Conservation (phyloP, 768 basidiomycete species). For the Kwoniella botswanensis region DNA sequence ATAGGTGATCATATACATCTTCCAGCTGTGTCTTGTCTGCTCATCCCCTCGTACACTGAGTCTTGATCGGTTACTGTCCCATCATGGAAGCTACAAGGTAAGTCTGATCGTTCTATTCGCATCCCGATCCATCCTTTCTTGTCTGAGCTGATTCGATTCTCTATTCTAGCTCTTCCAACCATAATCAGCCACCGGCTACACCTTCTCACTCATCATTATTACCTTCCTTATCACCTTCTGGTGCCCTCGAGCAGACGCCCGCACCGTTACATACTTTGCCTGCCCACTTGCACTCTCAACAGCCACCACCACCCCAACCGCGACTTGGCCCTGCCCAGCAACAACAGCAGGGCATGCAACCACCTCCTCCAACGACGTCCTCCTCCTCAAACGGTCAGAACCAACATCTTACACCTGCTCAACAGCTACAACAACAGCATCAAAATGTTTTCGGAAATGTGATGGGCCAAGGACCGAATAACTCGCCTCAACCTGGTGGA, state of each 20-base stretch:
- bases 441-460: conserved; percentile 36
- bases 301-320: conserved; percentile 28
- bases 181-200: conserved; percentile 27
- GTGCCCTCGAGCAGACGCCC: conserved; percentile 28
- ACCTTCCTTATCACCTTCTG: conserved; percentile 36
- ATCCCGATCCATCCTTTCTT: neutral
- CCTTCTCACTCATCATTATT: conserved; percentile 37
- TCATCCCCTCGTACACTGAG: neutral
- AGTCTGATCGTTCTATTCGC: neutral
- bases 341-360: conserved; percentile 20
- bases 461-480: conserved; percentile 32
- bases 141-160: neutral
- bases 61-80: no score
- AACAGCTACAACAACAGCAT: conserved; percentile 39
- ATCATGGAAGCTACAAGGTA: conserved; percentile 25
- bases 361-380: neutral
- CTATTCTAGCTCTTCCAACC: conserved; percentile 13
- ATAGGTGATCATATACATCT: neutral
- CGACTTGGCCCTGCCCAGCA: conserved; percentile 18
- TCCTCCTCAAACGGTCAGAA: neutral
- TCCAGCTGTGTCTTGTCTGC: neutral
- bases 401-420: conserved; percentile 22
- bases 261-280: conserved; percentile 37
- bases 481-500: conserved; percentile 17
- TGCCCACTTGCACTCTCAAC: conserved; percentile 26